Base-by-base conservation (phyloP, 2,329 filamentous ascomycete species). In the Paracoccidioides lutzii region DNA sequence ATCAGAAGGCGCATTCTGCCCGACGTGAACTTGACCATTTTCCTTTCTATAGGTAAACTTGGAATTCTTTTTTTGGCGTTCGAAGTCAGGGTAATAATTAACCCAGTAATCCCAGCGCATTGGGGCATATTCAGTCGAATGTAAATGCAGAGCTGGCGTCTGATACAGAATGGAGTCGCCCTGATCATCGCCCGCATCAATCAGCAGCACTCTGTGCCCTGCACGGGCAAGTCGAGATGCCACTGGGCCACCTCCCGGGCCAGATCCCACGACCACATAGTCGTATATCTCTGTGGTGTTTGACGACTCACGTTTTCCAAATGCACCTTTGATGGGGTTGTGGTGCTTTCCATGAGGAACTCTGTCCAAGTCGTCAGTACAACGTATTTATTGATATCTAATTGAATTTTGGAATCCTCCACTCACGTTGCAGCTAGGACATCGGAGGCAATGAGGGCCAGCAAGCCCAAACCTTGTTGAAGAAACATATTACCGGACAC, bases 31-130 rank as follows among this genome's bases (percentile, higher is more conserved):
- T 2, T 69, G 65, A n/a, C 78, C 79, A 43, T 77, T 67, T 0
- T 74, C 67, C 0, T 77, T 78, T 7, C 74, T 64, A 63, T 81
- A 84, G 1, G 77, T 77, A 49, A 79, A 78, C 71, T 85, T 84
- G 61, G 70, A 77, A 64, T 85, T 80, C 53, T 73, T 71, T 28
- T 75, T 72, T 59, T 81, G 78, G 41, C 77, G 73, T 28, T 68
- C 66, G 46, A 79, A 69, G 58, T 83, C 75, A 7, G 73, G 71
- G 62, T 83, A 84, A 65, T 84, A 81, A 48, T 75, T 75, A n/a
- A 83, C 79, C 59, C 78, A 85, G 68, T 80, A 84, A 65, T 82
- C 78, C 82, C 82, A 85, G 48, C 74, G 70, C 60, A 82, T 73
- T 15, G 75, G 73, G 30, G 73, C 72, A 58, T 83, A 78, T 62